A percentile compares a stretch with the other conserved stretches of the same genome.
phyloP scores from a whole-genome alignment of 495 filamentous ascomycete species.

The Neurospora cerealis region DNA sequence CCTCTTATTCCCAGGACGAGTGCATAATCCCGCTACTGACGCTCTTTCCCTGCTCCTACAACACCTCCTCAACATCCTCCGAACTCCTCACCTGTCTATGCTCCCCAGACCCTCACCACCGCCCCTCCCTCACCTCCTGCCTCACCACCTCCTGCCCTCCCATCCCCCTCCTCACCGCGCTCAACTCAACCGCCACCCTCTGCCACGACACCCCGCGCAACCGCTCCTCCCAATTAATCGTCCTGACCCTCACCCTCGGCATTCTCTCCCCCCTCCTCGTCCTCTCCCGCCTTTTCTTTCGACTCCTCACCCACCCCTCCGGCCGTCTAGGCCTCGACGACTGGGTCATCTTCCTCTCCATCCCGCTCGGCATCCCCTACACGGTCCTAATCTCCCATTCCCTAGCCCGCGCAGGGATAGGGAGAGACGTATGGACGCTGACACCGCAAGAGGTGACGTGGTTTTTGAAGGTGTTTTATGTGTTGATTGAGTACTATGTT shows the following conservation, averaged over 20 bases:
- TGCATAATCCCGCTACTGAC: neutral
- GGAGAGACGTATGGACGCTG: neutral
- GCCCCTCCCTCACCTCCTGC: neutral
- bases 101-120: neutral
- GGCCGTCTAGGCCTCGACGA: neutral
- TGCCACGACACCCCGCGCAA: neutral
- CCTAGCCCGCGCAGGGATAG: neutral
- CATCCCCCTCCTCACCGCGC: neutral
- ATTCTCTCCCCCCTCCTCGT: neutral
- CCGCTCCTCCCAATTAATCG: neutral
- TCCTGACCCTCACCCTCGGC: neutral
- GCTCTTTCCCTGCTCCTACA: neutral
- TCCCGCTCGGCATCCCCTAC: neutral
- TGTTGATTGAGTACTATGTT: neutral
- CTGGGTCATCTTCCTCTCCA: neutral
- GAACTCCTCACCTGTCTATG: neutral
- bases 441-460: neutral
- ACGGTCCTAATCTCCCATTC: neutral
- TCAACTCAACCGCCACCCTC: neutral
- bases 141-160: neutral
- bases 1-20: neutral
- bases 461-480: neutral
- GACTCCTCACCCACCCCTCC: neutral
- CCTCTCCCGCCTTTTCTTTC: neutral
- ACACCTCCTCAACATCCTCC: neutral